These are phyloP conservation scores for Epichloe festucae DNA, from an alignment of 2,329 filamentous ascomycete genomes.

Conservation along the genomic window DNA sequence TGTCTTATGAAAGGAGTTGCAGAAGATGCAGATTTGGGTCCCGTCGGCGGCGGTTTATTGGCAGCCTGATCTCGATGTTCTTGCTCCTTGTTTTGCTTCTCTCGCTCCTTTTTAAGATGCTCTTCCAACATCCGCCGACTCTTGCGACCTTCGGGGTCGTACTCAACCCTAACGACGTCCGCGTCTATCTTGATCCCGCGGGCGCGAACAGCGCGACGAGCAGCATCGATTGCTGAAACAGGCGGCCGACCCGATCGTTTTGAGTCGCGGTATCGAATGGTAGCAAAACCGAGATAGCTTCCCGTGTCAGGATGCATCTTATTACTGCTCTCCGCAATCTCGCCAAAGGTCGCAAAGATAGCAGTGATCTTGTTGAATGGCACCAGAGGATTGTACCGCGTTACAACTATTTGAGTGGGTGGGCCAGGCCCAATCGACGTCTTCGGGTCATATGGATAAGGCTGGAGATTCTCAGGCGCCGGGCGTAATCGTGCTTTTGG, in stretches of 20 bases:
- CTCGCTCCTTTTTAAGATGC: constrained; percentile 55
- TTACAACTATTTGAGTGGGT: constrained; percentile 81
- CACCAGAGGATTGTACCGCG: constrained; percentile 87
- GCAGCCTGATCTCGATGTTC: constrained; percentile 17
- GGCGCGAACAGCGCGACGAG: constrained; percentile 64
- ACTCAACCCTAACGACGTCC: constrained; percentile 65
- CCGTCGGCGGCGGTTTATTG: constrained; percentile 23
- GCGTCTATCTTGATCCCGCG: constrained; percentile 71
- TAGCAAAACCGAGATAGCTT: constrained; percentile 85
- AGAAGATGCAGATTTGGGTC: constrained; percentile 20
- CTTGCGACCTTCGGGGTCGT: constrained; percentile 77
- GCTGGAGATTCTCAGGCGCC: constrained; percentile 66
- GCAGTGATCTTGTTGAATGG: constrained; percentile 65
- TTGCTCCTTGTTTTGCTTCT: constrained; percentile 36
- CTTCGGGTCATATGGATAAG: constrained; percentile 68
- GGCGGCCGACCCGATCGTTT: constrained; percentile 29
- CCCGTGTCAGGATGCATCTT: constrained; percentile 92
- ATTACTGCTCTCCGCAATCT: constrained; percentile 83
- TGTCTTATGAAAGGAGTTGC: constrained; percentile 29
- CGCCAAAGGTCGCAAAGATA: constrained; percentile 69
- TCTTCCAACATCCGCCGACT: constrained; percentile 68
- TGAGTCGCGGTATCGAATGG: constrained; percentile 74
- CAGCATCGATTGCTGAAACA: constrained; percentile 64
- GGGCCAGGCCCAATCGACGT: constrained; percentile 83
- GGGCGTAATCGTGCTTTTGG: constrained; percentile 58